Percentiles rank a stretch among this genome's conserved stretches.
Evolutionary conservation across 2,329 filamentous ascomycete species (phyloP).

Genomic region (Neofusicoccum umdonicola): DNA sequence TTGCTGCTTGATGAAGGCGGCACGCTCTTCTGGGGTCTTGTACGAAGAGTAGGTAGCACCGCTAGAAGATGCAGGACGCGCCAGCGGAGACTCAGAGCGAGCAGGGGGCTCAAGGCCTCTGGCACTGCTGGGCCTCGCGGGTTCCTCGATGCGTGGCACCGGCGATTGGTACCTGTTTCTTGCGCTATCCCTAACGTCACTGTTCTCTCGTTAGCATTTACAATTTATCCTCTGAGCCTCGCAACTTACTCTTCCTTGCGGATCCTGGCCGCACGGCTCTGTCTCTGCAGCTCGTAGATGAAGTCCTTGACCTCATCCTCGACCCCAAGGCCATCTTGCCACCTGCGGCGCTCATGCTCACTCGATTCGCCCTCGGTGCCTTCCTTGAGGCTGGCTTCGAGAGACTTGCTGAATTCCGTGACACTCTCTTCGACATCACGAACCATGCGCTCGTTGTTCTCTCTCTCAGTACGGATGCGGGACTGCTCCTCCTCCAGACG

Average conservation of each 20-base stretch:
- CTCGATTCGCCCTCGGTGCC: slow-evolving; percentile 70
- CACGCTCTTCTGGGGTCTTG: slow-evolving; percentile 87
- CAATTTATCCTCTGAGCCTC: not conserved
- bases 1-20: slow-evolving; percentile 95
- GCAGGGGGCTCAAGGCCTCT: slow-evolving; percentile 51
- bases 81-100: slow-evolving; percentile 47
- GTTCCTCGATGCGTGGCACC: slow-evolving; percentile 41
- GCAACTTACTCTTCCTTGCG: slow-evolving; percentile 54
- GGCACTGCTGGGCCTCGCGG: slow-evolving; percentile 25
- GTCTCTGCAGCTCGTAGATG: slow-evolving; percentile 91
- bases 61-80: slow-evolving; percentile 55
- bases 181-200: slow-evolving; percentile 23
- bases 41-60: slow-evolving; percentile 76
- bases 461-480: slow-evolving; percentile 77
- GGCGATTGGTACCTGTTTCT: slow-evolving; percentile 32
- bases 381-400: slow-evolving; percentile 86
- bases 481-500: slow-evolving; percentile 86
- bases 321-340: slow-evolving; percentile 94
- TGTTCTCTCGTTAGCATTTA: not conserved
- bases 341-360: slow-evolving; percentile 87
- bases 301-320: slow-evolving; percentile 97
- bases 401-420: slow-evolving; percentile 76
- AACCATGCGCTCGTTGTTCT: slow-evolving; percentile 95
- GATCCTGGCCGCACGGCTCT: slow-evolving; percentile 72
- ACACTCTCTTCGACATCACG: slow-evolving; percentile 96